Evolutionary conservation across 331 rosid genomes (phyloP).

Genomic region (Malus hybrid): DNA sequence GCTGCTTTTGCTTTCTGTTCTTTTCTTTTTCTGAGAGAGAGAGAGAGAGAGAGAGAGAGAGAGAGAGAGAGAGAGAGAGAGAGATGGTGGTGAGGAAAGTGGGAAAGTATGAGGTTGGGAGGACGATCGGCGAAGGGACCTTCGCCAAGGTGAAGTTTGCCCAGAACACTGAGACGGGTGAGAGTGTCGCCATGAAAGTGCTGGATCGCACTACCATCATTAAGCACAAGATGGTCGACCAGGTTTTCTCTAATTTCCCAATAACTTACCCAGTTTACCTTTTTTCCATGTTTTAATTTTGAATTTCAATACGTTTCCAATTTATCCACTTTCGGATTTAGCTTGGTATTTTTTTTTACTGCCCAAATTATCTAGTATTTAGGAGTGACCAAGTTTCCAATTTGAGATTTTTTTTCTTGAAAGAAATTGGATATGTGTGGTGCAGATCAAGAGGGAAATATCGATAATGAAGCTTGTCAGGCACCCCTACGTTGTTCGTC

Average conservation of each 20-base stretch:
- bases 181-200: conserved; percentile 90
- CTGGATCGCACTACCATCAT: conserved; percentile 78
- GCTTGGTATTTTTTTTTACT: not conserved
- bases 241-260: conserved; percentile 32
- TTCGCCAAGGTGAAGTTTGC: conserved; percentile 95
- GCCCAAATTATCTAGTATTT: not conserved
- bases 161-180: conserved; percentile 87
- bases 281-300: too few species aligned
- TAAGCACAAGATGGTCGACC: conserved; percentile 93
- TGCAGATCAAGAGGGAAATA: conserved; percentile 92
- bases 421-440: not conserved
- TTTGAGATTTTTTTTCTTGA: not conserved
- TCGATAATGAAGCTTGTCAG: conserved; percentile 88
- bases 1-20: not conserved
- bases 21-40: not conserved
- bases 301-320: too few species aligned
- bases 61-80: too few species aligned
- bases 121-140: conserved; percentile 88
- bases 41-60: not conserved
- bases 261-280: not conserved
- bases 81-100: conserved; percentile 78
- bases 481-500: conserved; percentile 83
- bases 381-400: not conserved
- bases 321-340: not conserved
- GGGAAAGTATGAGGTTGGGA: conserved; percentile 83